phyloP scores from a whole-genome alignment of 306 rosid genomes.

The Comarum palustre region DNA sequence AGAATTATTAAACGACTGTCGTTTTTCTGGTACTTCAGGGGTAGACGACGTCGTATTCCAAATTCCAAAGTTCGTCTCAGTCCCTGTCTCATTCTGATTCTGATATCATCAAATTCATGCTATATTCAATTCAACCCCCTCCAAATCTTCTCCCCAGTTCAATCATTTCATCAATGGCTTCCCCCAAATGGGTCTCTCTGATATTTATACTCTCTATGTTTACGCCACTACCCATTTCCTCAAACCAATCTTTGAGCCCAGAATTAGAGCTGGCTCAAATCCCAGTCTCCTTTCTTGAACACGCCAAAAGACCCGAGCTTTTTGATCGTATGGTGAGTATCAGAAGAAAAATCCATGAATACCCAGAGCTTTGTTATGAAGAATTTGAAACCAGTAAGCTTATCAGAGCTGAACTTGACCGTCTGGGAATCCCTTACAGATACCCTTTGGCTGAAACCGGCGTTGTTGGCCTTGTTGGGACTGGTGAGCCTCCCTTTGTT shows the following conservation, averaged over 20 bases:
- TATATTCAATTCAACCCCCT: not conserved
- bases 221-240: constrained; percentile 25
- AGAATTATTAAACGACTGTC: too few species aligned
- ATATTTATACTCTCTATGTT: constrained; percentile 16
- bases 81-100: too few species aligned
- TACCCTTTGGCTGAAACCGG: constrained; percentile 76
- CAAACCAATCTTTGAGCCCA: constrained; percentile 30
- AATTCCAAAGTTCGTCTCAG: too few species aligned
- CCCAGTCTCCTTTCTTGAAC: constrained; percentile 41
- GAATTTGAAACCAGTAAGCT: constrained; percentile 82
- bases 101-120: too few species aligned
- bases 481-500: constrained; percentile 65
- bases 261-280: constrained; percentile 30
- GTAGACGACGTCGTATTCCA: too few species aligned
- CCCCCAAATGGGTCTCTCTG: constrained; percentile 13
- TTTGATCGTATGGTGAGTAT: constrained; percentile 62
- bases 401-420: constrained; percentile 59
- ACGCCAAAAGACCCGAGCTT: constrained; percentile 43
- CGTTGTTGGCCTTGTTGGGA: constrained; percentile 65
- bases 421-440: constrained; percentile 48
- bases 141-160: not conserved
- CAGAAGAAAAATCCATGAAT: constrained; percentile 73
- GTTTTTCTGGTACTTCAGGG: too few species aligned
- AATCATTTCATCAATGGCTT: constrained; percentile 14
- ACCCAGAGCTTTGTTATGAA: constrained; percentile 73